These are phyloP conservation scores for Hypoxylon fuscum DNA, from an alignment of 495 filamentous ascomycete genomes.

Conservation along the genomic window DNA sequence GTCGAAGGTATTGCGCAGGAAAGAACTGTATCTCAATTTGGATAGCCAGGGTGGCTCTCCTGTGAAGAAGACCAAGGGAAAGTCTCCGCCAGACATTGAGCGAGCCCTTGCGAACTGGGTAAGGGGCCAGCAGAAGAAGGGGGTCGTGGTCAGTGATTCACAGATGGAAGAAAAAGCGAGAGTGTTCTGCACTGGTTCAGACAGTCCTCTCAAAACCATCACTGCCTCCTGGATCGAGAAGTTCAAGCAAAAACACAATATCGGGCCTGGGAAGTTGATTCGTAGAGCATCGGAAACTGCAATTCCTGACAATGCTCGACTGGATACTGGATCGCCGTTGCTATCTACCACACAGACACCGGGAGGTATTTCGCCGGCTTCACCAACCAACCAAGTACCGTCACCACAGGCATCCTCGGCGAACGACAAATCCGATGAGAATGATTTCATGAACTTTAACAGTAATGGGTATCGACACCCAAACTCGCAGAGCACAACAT, in stretches of 20 bases:
- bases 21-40: slow-evolving; percentile 92
- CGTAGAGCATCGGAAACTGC: slow-evolving; percentile 77
- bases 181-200: slow-evolving; percentile 83
- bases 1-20: slow-evolving; percentile 95
- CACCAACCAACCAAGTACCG: slow-evolving; percentile 64
- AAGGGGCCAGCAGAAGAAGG: slow-evolving; percentile 79
- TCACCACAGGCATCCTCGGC: slow-evolving; percentile 74
- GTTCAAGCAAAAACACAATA: slow-evolving; percentile 92
- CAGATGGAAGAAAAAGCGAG: slow-evolving; percentile 88
- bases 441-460: slow-evolving; percentile 63
- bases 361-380: slow-evolving; percentile 76
- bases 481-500: slow-evolving; percentile 64
- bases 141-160: slow-evolving; percentile 78
- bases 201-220: slow-evolving; percentile 78
- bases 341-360: slow-evolving; percentile 72
- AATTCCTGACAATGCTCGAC: slow-evolving; percentile 65
- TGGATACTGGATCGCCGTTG: slow-evolving; percentile 52
- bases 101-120: slow-evolving; percentile 92
- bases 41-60: slow-evolving; percentile 90
- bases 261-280: slow-evolving; percentile 68
- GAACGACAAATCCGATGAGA: slow-evolving; percentile 72
- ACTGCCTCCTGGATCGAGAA: slow-evolving; percentile 89
- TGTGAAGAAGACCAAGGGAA: slow-evolving; percentile 87
- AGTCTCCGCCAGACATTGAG: slow-evolving; percentile 89
- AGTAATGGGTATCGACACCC: slow-evolving; percentile 61